A percentile compares a stretch with the other conserved stretches of the same genome.
Conservation (phyloP, 306 rosid genomes). For the Luffa aegyptiaca region DNA sequence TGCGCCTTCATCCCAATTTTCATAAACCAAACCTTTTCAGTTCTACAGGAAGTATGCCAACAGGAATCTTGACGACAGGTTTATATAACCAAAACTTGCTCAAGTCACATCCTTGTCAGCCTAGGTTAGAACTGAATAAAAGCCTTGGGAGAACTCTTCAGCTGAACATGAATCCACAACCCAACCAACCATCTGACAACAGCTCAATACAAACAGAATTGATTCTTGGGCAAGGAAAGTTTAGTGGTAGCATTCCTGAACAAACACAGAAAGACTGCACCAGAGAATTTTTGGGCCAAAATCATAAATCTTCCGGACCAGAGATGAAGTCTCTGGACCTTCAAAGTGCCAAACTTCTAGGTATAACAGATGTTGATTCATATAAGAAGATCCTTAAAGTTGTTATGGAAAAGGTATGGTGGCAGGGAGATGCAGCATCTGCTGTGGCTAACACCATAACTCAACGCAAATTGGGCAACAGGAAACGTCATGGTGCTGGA, state of each 20-base stretch:
- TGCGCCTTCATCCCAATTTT: constrained; percentile 60
- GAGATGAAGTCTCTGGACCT: constrained; percentile 32
- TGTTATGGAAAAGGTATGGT: constrained; percentile 84
- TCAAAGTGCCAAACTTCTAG: constrained; percentile 35
- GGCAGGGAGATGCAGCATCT: constrained; percentile 97
- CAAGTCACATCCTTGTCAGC: constrained; percentile 46
- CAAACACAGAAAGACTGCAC: constrained; percentile 34
- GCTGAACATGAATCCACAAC: constrained; percentile 32
- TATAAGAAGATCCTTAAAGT: constrained; percentile 67
- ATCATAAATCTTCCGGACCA: not conserved
- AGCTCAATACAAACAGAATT: constrained; percentile 70
- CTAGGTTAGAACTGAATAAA: constrained; percentile 48
- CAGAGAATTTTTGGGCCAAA: constrained; percentile 34
- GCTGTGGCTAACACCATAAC: constrained; percentile 72
- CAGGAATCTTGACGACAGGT: constrained; percentile 36
- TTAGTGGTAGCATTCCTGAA: constrained; percentile 10
- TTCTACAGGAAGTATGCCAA: constrained; percentile 38
- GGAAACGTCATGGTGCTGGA: constrained; percentile 42
- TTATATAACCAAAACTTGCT: constrained; percentile 45
- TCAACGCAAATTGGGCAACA: constrained; percentile 58
- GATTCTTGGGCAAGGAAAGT: constrained; percentile 63
- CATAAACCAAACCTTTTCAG: constrained; percentile 40
- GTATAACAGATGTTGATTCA: constrained; percentile 53
- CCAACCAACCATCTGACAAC: constrained; percentile 31
- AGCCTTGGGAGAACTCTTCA: constrained; percentile 53